Evolutionary conservation across 768 basidiomycete species (phyloP).

Genomic region (Termitomyces sp.): DNA sequence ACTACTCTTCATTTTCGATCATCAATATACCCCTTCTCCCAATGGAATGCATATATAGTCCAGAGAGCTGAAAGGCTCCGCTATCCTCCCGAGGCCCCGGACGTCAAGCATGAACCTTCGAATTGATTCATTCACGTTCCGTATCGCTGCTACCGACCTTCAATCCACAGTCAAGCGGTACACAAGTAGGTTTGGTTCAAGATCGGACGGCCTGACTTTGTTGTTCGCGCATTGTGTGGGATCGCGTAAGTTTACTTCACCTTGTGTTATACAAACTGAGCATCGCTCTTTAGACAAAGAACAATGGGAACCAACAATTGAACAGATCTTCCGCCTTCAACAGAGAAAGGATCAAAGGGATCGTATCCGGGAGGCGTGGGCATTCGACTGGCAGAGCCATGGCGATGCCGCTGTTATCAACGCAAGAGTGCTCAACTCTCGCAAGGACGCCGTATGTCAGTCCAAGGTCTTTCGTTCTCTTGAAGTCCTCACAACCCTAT

Average conservation of each 20-base stretch:
- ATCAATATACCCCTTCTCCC: slow-evolving; percentile 2
- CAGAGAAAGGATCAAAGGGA: slow-evolving; percentile 12
- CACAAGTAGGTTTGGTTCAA: slow-evolving; percentile 1
- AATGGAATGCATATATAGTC: slow-evolving; percentile 1
- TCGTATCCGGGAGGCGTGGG: slow-evolving; percentile 35
- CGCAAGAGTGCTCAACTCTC: slow-evolving; percentile 18
- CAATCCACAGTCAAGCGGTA: slow-evolving; percentile 13
- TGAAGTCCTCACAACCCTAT: not conserved
- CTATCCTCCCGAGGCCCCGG: not conserved
- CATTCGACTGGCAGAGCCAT: slow-evolving; percentile 37
- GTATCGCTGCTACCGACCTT: slow-evolving; percentile 5
- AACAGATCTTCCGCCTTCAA: slow-evolving; percentile 23
- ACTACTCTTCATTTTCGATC: not conserved
- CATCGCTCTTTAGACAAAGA: slow-evolving; percentile 28
- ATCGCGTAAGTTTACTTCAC: slow-evolving; percentile 10
- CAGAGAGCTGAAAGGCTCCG: not conserved
- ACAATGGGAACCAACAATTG: slow-evolving; percentile 33
- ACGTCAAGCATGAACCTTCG: slow-evolving; percentile 1
- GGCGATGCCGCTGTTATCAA: slow-evolving; percentile 35
- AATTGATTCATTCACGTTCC: slow-evolving; percentile 4
- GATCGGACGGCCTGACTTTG: slow-evolving; percentile 13
- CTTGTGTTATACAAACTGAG: not conserved
- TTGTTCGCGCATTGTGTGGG: slow-evolving; percentile 14
- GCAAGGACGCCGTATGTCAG: slow-evolving; percentile 20
- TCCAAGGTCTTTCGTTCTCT: not conserved